These are phyloP conservation scores for Penicillium pancosmium DNA, from an alignment of 495 filamentous ascomycete genomes.

Conservation along the genomic window DNA sequence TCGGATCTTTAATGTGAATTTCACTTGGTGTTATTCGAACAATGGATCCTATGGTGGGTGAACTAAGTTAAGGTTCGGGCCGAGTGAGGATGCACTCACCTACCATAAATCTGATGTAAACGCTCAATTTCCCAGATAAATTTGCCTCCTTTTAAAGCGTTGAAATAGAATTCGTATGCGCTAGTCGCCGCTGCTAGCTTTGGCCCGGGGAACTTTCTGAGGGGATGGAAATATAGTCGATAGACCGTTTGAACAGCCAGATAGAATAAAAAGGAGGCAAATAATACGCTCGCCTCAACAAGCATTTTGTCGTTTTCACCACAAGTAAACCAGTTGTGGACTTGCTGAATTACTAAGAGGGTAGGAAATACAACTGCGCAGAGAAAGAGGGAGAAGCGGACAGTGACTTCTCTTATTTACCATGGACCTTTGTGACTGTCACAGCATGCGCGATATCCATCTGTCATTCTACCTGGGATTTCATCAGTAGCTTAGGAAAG, in stretches of 20 bases:
- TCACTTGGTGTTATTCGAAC: conserved; percentile 24
- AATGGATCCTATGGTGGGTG: background rate
- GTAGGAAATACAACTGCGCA: too few relatives aligned
- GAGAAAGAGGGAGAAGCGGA: too few relatives aligned
- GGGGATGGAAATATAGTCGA: conserved; percentile 52
- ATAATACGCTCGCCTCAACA: background rate
- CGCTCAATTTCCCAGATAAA: conserved; percentile 26
- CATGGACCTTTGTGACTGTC: too few relatives aligned
- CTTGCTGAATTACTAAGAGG: background rate
- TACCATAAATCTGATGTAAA: conserved; percentile 52
- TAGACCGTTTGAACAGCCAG: conserved; percentile 32
- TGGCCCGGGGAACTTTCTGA: conserved; percentile 51
- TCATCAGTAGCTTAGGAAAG: background rate
- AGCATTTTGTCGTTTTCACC: background rate
- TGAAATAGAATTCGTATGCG: conserved; percentile 55
- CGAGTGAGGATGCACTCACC: background rate
- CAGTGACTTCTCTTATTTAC: too few relatives aligned
- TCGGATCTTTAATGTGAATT: conserved; percentile 43
- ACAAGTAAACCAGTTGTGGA: background rate
- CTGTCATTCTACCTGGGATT: background rate
- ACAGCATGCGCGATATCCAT: background rate
- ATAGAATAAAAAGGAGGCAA: conserved; percentile 5
- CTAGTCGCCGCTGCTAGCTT: conserved; percentile 47
- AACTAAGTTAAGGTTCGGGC: conserved; percentile 1
- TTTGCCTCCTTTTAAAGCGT: conserved; percentile 32